Percentiles rank a stretch among this genome's conserved stretches.
phyloP scores from a whole-genome alignment of 306 rosid genomes.

The Acacia melanoxylon region DNA sequence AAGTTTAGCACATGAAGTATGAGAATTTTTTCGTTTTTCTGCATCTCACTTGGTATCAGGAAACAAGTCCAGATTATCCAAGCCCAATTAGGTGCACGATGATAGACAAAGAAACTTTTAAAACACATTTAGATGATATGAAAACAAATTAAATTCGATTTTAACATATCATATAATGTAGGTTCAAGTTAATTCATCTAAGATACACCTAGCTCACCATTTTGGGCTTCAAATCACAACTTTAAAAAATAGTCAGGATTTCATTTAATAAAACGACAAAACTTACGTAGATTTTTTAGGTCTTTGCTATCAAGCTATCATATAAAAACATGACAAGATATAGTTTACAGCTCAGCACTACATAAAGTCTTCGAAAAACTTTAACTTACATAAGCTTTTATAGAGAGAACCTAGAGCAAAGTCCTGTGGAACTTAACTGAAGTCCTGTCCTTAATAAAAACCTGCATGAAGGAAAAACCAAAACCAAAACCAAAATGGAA shows the following conservation, averaged over 20 bases:
- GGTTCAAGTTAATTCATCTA: neutral
- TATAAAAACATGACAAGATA: neutral
- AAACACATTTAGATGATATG: neutral
- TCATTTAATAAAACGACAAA: neutral
- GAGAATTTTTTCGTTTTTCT: neutral
- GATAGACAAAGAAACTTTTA: neutral
- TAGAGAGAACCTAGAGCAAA: neutral
- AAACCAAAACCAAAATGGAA: neutral
- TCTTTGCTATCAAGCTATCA: neutral
- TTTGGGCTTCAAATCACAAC: neutral
- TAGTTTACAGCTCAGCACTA: neutral
- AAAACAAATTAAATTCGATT: neutral
- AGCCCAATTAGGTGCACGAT: neutral
- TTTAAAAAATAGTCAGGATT: neutral
- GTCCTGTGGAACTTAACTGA: neutral
- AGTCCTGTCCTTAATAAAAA: neutral
- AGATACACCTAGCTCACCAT: neutral
- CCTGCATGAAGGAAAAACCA: neutral
- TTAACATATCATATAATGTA: neutral
- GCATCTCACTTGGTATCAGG: slow-evolving; percentile 4
- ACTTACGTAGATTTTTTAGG: neutral
- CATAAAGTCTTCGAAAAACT: neutral
- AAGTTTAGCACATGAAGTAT: neutral
- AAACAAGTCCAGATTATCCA: neutral
- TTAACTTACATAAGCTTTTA: neutral